Evolutionary conservation across 495 filamentous ascomycete genomes (phyloP).

Genomic region (Xylaria bambusicola): DNA sequence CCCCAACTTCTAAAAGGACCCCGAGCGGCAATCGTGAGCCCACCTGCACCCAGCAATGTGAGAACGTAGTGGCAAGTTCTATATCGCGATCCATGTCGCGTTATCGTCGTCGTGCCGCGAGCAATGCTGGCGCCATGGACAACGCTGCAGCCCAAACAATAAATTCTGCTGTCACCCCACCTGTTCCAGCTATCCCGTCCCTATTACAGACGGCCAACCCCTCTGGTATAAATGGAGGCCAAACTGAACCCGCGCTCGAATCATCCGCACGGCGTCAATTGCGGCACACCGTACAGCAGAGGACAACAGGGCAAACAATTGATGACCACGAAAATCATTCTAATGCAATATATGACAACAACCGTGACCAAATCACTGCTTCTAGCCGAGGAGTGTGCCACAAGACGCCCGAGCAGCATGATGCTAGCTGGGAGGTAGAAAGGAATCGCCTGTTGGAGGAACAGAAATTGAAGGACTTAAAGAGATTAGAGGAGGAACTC

Average conservation of each 20-base stretch:
- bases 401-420: not conserved
- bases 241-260: not conserved
- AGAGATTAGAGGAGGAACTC: constrained; percentile 45
- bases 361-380: not conserved
- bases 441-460: constrained; percentile 48
- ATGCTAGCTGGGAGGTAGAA: constrained; percentile 30
- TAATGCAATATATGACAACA: not conserved
- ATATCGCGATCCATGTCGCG: constrained; percentile 61
- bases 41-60: constrained; percentile 18
- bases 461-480: constrained; percentile 46
- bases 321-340: not conserved
- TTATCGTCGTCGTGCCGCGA: constrained; percentile 48
- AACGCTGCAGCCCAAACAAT: constrained; percentile 31
- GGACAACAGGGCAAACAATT: not conserved
- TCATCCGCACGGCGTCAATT: constrained; percentile 17
- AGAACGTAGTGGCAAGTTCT: constrained; percentile 24
- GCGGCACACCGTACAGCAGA: constrained; percentile 22
- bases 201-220: constrained; percentile 24
- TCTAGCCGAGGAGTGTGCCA: constrained; percentile 7
- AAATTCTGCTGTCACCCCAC: constrained; percentile 34
- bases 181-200: constrained; percentile 34
- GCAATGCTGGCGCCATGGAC: constrained; percentile 20
- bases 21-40: not conserved
- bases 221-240: not conserved
- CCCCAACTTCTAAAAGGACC: not conserved